Evolutionary conservation across 148 eudicot species (phyloP).

Genomic region (Chenopodium berlandieri): DNA sequence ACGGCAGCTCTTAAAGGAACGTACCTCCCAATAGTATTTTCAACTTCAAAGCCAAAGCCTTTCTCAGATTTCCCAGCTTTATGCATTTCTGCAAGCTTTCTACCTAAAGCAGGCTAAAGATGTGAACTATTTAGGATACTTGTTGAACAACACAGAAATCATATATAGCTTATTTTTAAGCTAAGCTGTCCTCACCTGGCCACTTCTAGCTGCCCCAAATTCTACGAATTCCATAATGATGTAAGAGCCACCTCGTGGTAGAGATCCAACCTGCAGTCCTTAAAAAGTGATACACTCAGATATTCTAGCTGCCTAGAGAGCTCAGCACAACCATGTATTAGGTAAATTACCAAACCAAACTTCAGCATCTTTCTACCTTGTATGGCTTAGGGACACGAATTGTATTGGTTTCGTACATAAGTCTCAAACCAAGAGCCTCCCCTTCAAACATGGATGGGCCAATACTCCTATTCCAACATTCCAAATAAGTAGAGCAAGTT

Average conservation of each 20-base stretch:
- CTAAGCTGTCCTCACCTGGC: slow-evolving; percentile 56
- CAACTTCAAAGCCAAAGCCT: slow-evolving; percentile 89
- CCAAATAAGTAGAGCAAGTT: slow-evolving; percentile 16
- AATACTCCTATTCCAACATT: slow-evolving; percentile 55
- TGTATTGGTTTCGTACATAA: slow-evolving; percentile 79
- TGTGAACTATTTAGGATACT: slow-evolving; percentile 25
- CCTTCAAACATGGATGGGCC: slow-evolving; percentile 95
- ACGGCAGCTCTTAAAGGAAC: neutral
- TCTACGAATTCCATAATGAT: slow-evolving; percentile 95
- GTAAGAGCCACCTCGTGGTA: slow-evolving; percentile 86
- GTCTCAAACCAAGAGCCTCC: slow-evolving; percentile 85
- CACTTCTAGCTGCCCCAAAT: slow-evolving; percentile 76
- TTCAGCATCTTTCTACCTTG: slow-evolving; percentile 45
- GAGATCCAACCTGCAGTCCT: slow-evolving; percentile 66
- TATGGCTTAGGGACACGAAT: slow-evolving; percentile 89
- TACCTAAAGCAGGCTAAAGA: slow-evolving; percentile 77
- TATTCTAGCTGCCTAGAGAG: slow-evolving; percentile 6
- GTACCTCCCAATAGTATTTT: slow-evolving; percentile 98
- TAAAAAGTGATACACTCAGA: slow-evolving; percentile 24
- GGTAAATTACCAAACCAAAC: neutral
- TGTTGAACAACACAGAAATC: neutral
- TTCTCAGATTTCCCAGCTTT: slow-evolving; percentile 77
- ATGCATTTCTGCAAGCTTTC: slow-evolving; percentile 95
- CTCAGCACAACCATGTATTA: slow-evolving; percentile 5
- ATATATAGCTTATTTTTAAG: neutral